Evolutionary conservation across 768 basidiomycete genomes (phyloP).

Genomic region (Porpolomopsis calyptriformis): DNA sequence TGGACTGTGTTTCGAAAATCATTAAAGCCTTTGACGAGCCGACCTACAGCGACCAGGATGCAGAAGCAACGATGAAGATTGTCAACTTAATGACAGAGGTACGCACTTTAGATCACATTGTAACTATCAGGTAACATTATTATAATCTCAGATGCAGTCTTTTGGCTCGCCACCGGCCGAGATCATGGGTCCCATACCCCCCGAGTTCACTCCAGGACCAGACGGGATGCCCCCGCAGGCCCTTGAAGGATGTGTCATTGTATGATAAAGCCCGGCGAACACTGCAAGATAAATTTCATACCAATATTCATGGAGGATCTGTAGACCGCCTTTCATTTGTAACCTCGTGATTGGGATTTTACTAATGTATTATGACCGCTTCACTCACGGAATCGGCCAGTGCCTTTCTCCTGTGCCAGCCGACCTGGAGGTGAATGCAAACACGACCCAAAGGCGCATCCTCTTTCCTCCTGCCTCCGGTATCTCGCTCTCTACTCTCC

Average conservation of each 20-base stretch:
- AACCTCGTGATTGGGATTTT: no score
- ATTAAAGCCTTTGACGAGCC: conserved; percentile 56
- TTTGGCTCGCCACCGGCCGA: conserved; percentile 70
- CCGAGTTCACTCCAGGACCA: conserved; percentile 46
- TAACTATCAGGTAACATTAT: not conserved
- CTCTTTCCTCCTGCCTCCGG: no score
- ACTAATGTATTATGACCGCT: no score
- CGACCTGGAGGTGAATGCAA: no score
- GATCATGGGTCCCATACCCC: conserved; percentile 75
- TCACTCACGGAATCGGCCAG: no score
- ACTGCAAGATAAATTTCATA: no score
- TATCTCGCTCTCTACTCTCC: no score
- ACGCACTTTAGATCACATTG: conserved; percentile 5
- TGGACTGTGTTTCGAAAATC: conserved; percentile 43
- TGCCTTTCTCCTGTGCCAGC: no score
- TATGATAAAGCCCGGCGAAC: conserved; percentile 9
- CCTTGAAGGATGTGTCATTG: conserved; percentile 21
- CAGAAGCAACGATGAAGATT: conserved; percentile 35
- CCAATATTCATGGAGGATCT: no score
- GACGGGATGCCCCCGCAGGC: conserved; percentile 34
- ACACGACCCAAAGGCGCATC: no score
- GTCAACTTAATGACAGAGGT: conserved; percentile 73
- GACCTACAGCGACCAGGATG: conserved; percentile 46
- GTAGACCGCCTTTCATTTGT: no score
- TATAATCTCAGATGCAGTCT: conserved; percentile 52